Conservation (phyloP, 1,139 yeast genomes). For the Scheffersomyces quercinus region DNA sequence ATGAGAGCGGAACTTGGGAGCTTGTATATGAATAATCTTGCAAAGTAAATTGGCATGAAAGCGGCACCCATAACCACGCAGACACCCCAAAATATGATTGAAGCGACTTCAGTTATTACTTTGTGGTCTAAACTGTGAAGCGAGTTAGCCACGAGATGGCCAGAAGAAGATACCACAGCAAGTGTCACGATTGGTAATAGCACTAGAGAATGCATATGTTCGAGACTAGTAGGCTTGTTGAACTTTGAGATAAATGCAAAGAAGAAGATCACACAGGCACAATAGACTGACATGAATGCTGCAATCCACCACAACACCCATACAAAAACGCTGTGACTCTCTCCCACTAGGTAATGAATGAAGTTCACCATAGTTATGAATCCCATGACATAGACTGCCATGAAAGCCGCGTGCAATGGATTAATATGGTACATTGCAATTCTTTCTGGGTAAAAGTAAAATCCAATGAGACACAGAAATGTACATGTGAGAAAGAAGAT, state of each 20-base stretch:
- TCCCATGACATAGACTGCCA: conserved; percentile 85
- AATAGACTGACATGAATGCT: conserved; percentile 49
- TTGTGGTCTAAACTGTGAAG: conserved; percentile 44
- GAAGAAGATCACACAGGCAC: conserved; percentile 58
- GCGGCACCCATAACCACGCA: conserved; percentile 64
- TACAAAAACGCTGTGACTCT: conserved; percentile 34
- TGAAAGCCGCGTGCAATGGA: conserved; percentile 53
- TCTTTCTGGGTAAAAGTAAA: conserved; percentile 38
- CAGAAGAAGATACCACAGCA: conserved; percentile 72
- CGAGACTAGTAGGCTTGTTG: conserved; percentile 18
- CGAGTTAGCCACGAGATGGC: conserved; percentile 50
- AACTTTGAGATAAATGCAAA: conserved; percentile 37
- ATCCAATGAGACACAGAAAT: conserved; percentile 12
- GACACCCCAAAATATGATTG: conserved; percentile 64
- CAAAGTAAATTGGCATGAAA: conserved; percentile 52
- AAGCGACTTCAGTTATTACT: conserved; percentile 53
- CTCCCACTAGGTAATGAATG: conserved; percentile 38
- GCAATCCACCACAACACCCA: conserved; percentile 75
- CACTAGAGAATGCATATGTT: conserved; percentile 42
- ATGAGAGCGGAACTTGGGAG: conserved; percentile 51
- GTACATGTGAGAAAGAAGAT: conserved; percentile 45
- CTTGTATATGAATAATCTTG: conserved; percentile 58
- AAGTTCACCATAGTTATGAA: conserved; percentile 62
- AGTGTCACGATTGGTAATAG: conserved; percentile 74
- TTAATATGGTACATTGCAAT: conserved; percentile 39